Percentiles rank a stretch among this genome's conserved stretches.
phyloP scores from a whole-genome alignment of 2,329 filamentous ascomycete species.

The Arachnomyces sp. region DNA sequence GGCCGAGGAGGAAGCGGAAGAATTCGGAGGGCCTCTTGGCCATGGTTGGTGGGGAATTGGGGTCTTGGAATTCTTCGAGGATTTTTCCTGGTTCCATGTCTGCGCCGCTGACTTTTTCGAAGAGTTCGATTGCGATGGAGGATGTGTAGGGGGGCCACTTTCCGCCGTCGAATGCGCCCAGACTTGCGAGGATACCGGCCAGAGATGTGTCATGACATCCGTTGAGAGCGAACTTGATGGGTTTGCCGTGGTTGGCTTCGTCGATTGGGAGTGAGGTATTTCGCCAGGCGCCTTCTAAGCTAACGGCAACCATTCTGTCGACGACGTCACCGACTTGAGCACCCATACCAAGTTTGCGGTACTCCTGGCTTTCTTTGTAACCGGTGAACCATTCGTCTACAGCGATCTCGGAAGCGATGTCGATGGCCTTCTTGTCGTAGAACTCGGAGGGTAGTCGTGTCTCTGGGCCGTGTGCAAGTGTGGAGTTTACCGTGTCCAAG shows the following conservation, averaged over 20 bases:
- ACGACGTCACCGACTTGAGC: conserved; percentile 76
- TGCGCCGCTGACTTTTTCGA: conserved; percentile 46
- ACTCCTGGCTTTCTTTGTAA: conserved; percentile 75
- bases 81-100: conserved; percentile 12
- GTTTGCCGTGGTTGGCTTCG: conserved; percentile 31
- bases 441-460: conserved; percentile 78
- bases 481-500: conserved; percentile 90
- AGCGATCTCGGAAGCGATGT: conserved; percentile 62
- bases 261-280: conserved; percentile 43
- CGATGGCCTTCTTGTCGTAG: conserved; percentile 65
- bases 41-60: conserved; percentile 15
- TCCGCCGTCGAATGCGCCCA: conserved; percentile 66
- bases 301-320: conserved; percentile 59
- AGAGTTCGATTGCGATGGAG: conserved; percentile 84
- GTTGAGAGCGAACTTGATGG: conserved; percentile 66
- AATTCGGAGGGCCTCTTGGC: conserved; percentile 19
- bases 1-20: conserved; percentile 24
- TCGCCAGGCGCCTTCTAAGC: conserved; percentile 50
- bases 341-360: conserved; percentile 82
- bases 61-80: conserved; percentile 20
- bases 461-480: conserved; percentile 69
- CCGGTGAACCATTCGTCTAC: conserved; percentile 92
- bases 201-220: conserved; percentile 94
- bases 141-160: conserved; percentile 91
- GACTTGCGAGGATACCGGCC: conserved; percentile 63